Conservation (phyloP, 306 rosid genomes). For the Dryas octopetala region DNA sequence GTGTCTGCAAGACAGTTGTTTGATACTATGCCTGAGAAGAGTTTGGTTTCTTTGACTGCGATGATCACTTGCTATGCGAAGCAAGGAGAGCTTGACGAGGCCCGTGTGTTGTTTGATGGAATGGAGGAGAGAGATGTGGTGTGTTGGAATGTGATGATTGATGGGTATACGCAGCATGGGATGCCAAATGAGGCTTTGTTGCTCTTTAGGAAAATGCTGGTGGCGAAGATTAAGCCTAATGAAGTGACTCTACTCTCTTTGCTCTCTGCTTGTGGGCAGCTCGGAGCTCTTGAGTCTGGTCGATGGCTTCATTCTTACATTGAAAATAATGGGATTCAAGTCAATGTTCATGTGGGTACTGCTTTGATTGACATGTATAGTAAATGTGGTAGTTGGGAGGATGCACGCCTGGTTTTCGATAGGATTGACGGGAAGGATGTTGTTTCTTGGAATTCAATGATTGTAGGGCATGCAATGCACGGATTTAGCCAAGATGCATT, state of each 20-base stretch:
- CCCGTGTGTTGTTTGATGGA: constrained; percentile 50
- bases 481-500: constrained; percentile 67
- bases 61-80: constrained; percentile 67
- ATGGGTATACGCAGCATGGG: constrained; percentile 71
- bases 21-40: constrained; percentile 62
- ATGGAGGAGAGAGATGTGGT: constrained; percentile 58
- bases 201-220: constrained; percentile 64
- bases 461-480: constrained; percentile 66
- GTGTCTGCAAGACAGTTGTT: constrained; percentile 55
- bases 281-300: constrained; percentile 76
- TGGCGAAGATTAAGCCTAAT: constrained; percentile 50
- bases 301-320: constrained; percentile 71
- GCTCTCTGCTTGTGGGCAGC: constrained; percentile 75
- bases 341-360: constrained; percentile 58
- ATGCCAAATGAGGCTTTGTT: constrained; percentile 56
- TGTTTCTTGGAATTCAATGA: constrained; percentile 82
- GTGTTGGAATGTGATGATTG: constrained; percentile 90
- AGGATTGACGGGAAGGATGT: constrained; percentile 48
- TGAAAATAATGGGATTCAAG: constrained; percentile 35
- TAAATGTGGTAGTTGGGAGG: constrained; percentile 72
- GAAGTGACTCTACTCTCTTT: constrained; percentile 62
- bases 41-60: constrained; percentile 59
- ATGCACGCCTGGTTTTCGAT: constrained; percentile 61
- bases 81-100: constrained; percentile 57
- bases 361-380: constrained; percentile 82